phyloP scores from a whole-genome alignment of 2,329 filamentous ascomycete genomes.

The Claviceps sorghi region DNA sequence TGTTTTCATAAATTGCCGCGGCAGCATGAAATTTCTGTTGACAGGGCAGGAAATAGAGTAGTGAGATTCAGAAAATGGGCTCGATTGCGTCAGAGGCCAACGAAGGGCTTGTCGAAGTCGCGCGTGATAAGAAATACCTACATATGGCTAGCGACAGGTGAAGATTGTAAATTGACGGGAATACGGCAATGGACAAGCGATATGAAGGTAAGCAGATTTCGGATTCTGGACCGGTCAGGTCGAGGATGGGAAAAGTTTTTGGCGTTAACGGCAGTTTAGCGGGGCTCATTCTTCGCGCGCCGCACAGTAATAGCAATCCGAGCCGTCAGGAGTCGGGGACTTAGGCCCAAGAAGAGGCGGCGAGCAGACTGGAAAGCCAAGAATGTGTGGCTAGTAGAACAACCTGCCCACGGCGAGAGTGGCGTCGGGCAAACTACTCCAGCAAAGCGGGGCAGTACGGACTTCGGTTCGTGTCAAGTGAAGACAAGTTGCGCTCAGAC shows the following conservation, averaged over 20 bases:
- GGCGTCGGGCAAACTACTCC: constrained; percentile 1
- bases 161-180: background rate
- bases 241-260: constrained; percentile 15
- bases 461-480: background rate
- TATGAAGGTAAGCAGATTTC: constrained; percentile 3
- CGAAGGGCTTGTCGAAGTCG: background rate
- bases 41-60: background rate
- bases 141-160: background rate
- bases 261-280: constrained; percentile 9
- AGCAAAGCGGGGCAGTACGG: constrained; percentile 3
- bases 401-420: background rate
- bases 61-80: background rate
- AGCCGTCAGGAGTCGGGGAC: background rate
- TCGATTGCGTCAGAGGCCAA: background rate
- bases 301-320: background rate
- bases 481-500: background rate
- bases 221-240: constrained; percentile 3
- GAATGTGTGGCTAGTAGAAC: constrained; percentile 1
- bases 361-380: background rate
- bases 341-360: constrained; percentile 1
- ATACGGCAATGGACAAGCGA: constrained; percentile 2
- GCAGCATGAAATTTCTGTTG: constrained; percentile 1
- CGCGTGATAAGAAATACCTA: background rate
- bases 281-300: constrained; percentile 7
- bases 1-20: background rate